A percentile compares a stretch with the other conserved stretches of the same genome.
Conservation (phyloP, 176 grass and related monocot species). For the Pontederia crassipes region DNA sequence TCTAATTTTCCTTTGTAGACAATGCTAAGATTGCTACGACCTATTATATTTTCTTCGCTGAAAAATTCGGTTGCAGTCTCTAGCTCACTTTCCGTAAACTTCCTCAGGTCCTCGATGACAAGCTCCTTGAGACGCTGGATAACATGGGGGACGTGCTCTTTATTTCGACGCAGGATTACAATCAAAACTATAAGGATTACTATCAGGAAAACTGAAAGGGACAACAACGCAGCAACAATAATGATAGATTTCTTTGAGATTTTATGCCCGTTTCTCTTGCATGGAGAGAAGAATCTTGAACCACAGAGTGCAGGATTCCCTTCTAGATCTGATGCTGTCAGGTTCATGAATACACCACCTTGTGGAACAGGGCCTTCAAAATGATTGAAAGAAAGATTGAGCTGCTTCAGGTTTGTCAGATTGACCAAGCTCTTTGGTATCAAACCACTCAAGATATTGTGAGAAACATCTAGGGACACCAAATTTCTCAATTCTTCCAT, state of each 20-base stretch:
- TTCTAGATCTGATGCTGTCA: constrained; percentile 41
- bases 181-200: constrained; percentile 12
- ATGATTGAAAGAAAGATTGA: constrained; percentile 68
- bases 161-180: constrained; percentile 22
- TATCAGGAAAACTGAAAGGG: constrained; percentile 36
- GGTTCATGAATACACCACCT: constrained; percentile 49
- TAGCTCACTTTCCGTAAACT: constrained; percentile 43
- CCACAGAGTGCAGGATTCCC: constrained; percentile 64
- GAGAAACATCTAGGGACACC: constrained; percentile 50
- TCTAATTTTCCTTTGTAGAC: constrained; percentile 59
- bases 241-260: constrained; percentile 45
- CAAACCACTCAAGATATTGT: constrained; percentile 46
- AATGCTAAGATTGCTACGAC: constrained; percentile 65
- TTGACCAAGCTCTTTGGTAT: constrained; percentile 52
- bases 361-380: constrained; percentile 46
- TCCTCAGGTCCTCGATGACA: constrained; percentile 53
- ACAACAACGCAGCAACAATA: constrained; percentile 25
- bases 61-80: constrained; percentile 50
- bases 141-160: constrained; percentile 11
- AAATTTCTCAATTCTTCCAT: constrained; percentile 36
- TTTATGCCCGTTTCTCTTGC: constrained; percentile 14
- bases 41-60: constrained; percentile 48
- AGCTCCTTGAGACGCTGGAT: constrained; percentile 7
- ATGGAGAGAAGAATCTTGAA: constrained; percentile 40
- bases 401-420: constrained; percentile 34